phyloP scores from a whole-genome alignment of 2,329 filamentous ascomycete species.

The Aspergillus thermomutatus region DNA sequence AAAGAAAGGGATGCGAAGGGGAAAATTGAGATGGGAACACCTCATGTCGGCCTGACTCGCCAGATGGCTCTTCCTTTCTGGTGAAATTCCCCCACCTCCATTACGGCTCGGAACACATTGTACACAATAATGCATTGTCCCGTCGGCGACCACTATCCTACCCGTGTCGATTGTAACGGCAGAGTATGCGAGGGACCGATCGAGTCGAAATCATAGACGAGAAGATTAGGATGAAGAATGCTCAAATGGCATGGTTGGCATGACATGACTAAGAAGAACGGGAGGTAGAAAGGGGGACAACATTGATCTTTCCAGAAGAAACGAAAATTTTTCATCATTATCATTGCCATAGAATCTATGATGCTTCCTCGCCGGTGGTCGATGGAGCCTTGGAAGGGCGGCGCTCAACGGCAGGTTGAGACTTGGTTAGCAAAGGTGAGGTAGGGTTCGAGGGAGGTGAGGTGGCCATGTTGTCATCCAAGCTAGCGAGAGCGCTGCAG shows the following conservation, averaged over 20 bases:
- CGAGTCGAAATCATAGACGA: conserved; percentile 20
- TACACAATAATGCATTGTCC: conserved; percentile 17
- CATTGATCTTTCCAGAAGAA: conserved; percentile 33
- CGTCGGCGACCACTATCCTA: background rate
- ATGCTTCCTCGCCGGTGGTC: conserved; percentile 39
- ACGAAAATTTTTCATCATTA: conserved; percentile 34
- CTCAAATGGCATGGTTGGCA: conserved; percentile 14
- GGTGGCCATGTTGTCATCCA: conserved; percentile 47
- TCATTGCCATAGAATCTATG: conserved; percentile 40
- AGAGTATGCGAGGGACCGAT: conserved; percentile 9
- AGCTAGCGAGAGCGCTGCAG: conserved; percentile 44
- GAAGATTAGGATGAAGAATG: conserved; percentile 18
- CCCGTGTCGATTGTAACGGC: background rate
- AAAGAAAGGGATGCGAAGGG: conserved; percentile 5
- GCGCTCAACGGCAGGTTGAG: conserved; percentile 43
- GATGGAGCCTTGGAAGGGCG: conserved; percentile 43
- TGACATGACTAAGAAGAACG: conserved; percentile 15
- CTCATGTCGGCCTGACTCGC: conserved; percentile 15
- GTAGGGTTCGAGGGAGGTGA: conserved; percentile 49
- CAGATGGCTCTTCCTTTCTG: conserved; percentile 8
- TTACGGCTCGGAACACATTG: conserved; percentile 14
- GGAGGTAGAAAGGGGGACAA: conserved; percentile 12
- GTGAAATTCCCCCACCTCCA: conserved; percentile 3
- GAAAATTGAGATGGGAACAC: conserved; percentile 2
- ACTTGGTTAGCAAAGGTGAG: conserved; percentile 46